Percentiles rank a stretch among this genome's conserved stretches.
These are phyloP conservation scores for Colletotrichum euphorbiae DNA, from an alignment of 2,329 filamentous ascomycete species.

Conservation along the genomic window DNA sequence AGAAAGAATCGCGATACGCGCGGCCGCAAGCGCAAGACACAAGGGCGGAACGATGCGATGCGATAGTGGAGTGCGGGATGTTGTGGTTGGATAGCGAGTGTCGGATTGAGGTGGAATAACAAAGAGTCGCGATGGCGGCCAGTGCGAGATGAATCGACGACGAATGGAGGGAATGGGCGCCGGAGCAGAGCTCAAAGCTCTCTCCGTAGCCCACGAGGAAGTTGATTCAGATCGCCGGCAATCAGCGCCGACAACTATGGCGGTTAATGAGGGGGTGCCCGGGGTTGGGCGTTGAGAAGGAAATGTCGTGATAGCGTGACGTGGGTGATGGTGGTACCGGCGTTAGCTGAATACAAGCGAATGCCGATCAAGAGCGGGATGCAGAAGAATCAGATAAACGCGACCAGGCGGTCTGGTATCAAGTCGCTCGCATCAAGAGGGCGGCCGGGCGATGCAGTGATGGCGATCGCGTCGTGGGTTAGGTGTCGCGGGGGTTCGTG, in stretches of 20 bases:
- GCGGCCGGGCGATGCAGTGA: slow-evolving; percentile 10
- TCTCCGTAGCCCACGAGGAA: slow-evolving; percentile 42
- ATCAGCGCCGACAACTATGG: slow-evolving; percentile 29
- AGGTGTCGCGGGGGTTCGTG: slow-evolving; percentile 19
- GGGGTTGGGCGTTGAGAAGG: slow-evolving; percentile 8
- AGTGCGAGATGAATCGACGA: slow-evolving; percentile 23
- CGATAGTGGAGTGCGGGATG: slow-evolving; percentile 20
- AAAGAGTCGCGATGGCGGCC: slow-evolving; percentile 37
- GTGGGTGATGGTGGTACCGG: slow-evolving; percentile 26
- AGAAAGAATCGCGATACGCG: slow-evolving; percentile 24
- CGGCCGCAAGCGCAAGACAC: slow-evolving; percentile 19
- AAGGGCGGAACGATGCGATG: slow-evolving; percentile 1
- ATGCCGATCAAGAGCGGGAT: not conserved
- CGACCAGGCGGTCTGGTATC: slow-evolving; percentile 23
- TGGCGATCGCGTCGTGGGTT: slow-evolving; percentile 25
- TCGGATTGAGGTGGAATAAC: slow-evolving; percentile 30
- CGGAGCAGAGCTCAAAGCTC: slow-evolving; percentile 45
- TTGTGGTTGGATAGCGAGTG: slow-evolving; percentile 29
- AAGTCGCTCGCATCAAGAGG: slow-evolving; percentile 17
- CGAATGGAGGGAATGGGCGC: slow-evolving; percentile 37
- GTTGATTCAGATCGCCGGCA: slow-evolving; percentile 25
- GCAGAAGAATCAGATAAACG: slow-evolving; percentile 12
- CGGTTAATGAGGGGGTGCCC: not conserved
- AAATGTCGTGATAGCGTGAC: slow-evolving; percentile 38
- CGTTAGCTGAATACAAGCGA: slow-evolving; percentile 21